phyloP scores from a whole-genome alignment of 148 eudicot species.

The Suaeda aralocaspica region DNA sequence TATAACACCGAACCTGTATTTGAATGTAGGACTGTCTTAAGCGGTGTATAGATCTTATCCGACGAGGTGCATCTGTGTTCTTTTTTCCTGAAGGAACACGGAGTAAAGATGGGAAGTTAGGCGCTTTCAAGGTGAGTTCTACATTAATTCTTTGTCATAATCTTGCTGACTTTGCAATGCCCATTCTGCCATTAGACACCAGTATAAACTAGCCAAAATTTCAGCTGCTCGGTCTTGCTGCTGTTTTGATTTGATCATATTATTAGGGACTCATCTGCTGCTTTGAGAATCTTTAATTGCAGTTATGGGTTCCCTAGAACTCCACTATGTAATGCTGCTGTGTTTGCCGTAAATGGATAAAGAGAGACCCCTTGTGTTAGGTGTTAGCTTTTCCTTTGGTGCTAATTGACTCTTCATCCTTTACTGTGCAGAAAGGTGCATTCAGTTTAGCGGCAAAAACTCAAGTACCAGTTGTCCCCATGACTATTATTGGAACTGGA shows the following conservation, averaged over 20 bases:
- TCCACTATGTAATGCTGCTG: background rate
- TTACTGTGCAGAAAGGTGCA: conserved; percentile 78
- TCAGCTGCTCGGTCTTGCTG: background rate
- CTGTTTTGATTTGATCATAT: background rate
- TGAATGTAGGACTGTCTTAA: conserved; percentile 70
- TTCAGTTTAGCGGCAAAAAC: conserved; percentile 89
- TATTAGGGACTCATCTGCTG: background rate
- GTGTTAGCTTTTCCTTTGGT: background rate
- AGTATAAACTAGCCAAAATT: background rate
- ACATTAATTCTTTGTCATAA: background rate
- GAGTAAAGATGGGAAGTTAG: conserved; percentile 80
- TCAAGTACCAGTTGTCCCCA: conserved; percentile 80
- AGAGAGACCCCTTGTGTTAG: background rate
- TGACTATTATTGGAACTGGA: conserved; percentile 88
- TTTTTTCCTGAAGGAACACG: conserved; percentile 98
- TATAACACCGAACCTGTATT: background rate
- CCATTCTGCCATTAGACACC: background rate
- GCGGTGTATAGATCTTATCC: conserved; percentile 75
- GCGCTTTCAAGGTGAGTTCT: conserved; percentile 75
- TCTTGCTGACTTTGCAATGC: background rate
- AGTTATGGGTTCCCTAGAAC: background rate
- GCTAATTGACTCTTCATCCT: background rate
- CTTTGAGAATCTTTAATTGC: background rate
- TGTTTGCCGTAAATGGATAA: background rate
- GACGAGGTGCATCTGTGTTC: conserved; percentile 83